phyloP scores from a whole-genome alignment of 768 basidiomycete genomes.

The Tulasnella sp. region DNA sequence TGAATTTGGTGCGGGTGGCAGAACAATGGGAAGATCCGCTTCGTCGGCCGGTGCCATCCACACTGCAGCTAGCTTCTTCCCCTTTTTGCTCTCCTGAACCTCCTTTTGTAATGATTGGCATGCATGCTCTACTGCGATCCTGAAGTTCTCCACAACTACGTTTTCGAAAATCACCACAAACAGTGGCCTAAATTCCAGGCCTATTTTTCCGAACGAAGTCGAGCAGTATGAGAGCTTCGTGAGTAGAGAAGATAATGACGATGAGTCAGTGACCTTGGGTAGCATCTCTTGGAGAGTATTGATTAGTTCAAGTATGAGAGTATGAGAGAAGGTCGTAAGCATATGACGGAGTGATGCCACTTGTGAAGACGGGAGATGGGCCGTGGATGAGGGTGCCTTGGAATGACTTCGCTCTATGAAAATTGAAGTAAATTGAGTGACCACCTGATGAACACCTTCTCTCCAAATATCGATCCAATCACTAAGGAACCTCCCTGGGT shows the following conservation, averaged over 20 bases:
- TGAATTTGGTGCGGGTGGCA: slow-evolving; percentile 6
- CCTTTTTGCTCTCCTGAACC: slow-evolving; percentile 18
- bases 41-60: slow-evolving; percentile 23
- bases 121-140: slow-evolving; percentile 37
- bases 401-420: slow-evolving; percentile 54
- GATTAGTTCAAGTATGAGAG: slow-evolving; percentile 52
- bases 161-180: slow-evolving; percentile 52
- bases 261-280: slow-evolving; percentile 36
- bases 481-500: slow-evolving; percentile 64
- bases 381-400: slow-evolving; percentile 21
- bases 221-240: slow-evolving; percentile 93
- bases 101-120: slow-evolving; percentile 10
- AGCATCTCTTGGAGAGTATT: slow-evolving; percentile 50
- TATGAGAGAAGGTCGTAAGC: slow-evolving; percentile 51
- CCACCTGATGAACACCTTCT: slow-evolving; percentile 83
- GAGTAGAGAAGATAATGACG: slow-evolving; percentile 66
- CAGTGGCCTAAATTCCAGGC: slow-evolving; percentile 71
- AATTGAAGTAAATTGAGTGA: slow-evolving; percentile 80
- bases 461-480: slow-evolving; percentile 84
- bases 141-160: slow-evolving; percentile 48
- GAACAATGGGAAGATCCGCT: slow-evolving; percentile 18
- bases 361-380: background rate
- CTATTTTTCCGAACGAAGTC: slow-evolving; percentile 80
- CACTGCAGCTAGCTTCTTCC: slow-evolving; percentile 18
- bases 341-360: slow-evolving; percentile 33